Conservation (phyloP, 768 basidiomycete species). For the Phaeotremella fagi region DNA sequence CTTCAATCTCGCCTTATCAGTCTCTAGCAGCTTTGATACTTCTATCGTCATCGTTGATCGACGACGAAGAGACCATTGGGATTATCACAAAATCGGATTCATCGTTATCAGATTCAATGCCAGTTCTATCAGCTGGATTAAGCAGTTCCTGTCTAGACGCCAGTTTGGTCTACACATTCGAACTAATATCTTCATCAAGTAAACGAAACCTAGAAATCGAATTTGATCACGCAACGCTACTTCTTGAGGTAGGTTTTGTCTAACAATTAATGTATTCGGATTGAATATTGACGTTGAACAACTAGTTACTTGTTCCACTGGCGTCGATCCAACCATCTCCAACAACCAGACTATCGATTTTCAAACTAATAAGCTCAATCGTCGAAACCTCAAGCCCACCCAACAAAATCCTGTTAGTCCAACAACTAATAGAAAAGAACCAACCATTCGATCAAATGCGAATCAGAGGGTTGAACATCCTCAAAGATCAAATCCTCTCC, state of each 20-base stretch:
- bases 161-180: conserved; percentile 11
- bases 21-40: conserved; percentile 1
- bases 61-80: too few species aligned
- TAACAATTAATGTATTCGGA: neutral
- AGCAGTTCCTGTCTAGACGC: conserved; percentile 10
- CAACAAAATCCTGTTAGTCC: conserved; percentile 21
- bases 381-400: neutral
- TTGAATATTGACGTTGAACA: neutral
- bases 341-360: conserved; percentile 14
- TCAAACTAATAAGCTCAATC: conserved; percentile 26
- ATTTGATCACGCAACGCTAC: conserved; percentile 14
- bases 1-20: conserved; percentile 1
- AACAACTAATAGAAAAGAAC: conserved; percentile 29
- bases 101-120: conserved; percentile 10
- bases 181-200: conserved; percentile 1
- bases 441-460: conserved; percentile 34
- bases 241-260: conserved; percentile 27
- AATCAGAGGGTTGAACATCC: conserved; percentile 18
- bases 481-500: conserved; percentile 24
- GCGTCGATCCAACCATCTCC: conserved; percentile 16
- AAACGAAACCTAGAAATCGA: neutral
- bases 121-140: conserved; percentile 12
- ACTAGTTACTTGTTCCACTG: conserved; percentile 27
- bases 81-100: neutral
- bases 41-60: neutral